Evolutionary conservation across 1,284 basidiomycete genomes (phyloP), one percentile per base, ranked within the genome.

Genomic region (Rhodotorula sp.): DNA sequence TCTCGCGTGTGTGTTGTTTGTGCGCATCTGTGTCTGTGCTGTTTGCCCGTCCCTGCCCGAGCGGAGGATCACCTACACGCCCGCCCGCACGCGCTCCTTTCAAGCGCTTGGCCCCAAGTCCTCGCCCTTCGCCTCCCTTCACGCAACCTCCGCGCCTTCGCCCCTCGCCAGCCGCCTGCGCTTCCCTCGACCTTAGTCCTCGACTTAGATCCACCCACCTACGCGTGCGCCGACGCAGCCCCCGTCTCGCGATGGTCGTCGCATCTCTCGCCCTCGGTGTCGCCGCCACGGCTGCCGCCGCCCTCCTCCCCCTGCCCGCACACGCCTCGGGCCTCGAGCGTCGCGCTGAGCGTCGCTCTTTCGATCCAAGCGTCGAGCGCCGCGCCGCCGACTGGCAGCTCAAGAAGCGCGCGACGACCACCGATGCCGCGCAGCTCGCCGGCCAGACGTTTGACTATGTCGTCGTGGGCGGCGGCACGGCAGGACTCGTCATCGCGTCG

Each of bases 401-500:
- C 48, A 63, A 65, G 32, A 34, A 60, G 48, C 61, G 72, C 32
- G n/a, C 54, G 6, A 67, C 69, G 8, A 64, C 67, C 15, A 67
- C 73, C 29, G 71, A 74, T 27, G 41, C 69, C 6, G 25, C 37
- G 3, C 36, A 22, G 7, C 51, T 76, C 5, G 55, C 61, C 10
- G 67, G 51, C 21, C 61, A 72, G 60, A 65, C 61, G 0, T 76
- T 71, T 41, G 75, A 76, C 61, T 76, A 76, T 51, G 67, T 75
- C 27, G 65, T 76, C 44, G 73, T 76, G 5, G 75, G 75, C 53
- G 90, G 90, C 46, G 90, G 90, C 55, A 85, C 88, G 9, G 89
- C 89, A 9, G 91, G 91, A 41, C 85, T 92, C 34, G 88, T 88
- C 13, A 80, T 92, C 39, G 91, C 90, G 1, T 82, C 86, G 25